phyloP scores from a whole-genome alignment of 495 filamentous ascomycete genomes.

The Penicilliopsis zonata region DNA sequence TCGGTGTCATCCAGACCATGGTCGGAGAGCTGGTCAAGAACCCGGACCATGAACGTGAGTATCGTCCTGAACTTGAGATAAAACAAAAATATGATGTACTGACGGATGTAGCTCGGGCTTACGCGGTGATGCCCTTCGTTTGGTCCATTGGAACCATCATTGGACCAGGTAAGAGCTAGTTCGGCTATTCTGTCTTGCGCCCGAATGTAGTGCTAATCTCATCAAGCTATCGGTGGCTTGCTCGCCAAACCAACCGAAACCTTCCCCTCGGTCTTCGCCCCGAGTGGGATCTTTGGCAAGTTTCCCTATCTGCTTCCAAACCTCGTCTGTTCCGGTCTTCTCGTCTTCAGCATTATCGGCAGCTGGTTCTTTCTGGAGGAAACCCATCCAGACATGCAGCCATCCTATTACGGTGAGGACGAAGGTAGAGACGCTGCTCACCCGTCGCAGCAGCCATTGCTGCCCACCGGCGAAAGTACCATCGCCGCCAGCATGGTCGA shows the following conservation, averaged over 20 bases:
- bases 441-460: slow-evolving; percentile 57
- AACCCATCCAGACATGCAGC: slow-evolving; percentile 70
- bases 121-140: slow-evolving; percentile 78
- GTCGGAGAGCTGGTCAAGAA: slow-evolving; percentile 70
- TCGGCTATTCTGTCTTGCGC: background rate
- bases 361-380: slow-evolving; percentile 68
- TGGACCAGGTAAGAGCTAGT: slow-evolving; percentile 49
- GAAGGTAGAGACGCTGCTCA: too few relatives aligned
- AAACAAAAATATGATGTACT: too few relatives aligned
- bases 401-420: too few relatives aligned
- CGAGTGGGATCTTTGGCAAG: slow-evolving; percentile 50
- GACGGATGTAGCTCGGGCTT: slow-evolving; percentile 50
- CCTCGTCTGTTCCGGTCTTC: slow-evolving; percentile 58
- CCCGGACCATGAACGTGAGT: slow-evolving; percentile 73
- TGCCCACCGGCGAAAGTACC: slow-evolving; percentile 59
- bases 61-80: too few relatives aligned
- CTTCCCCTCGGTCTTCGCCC: slow-evolving; percentile 53
- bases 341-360: slow-evolving; percentile 59
- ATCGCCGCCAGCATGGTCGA: slow-evolving; percentile 59
- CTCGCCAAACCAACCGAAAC: slow-evolving; percentile 61
- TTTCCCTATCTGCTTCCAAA: slow-evolving; percentile 82
- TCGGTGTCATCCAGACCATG: slow-evolving; percentile 89
- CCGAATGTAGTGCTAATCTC: background rate
- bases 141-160: slow-evolving; percentile 81
- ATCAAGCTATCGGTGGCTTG: slow-evolving; percentile 56